Base-by-base conservation (phyloP, 768 basidiomycete species). In the Ramaria sp. region DNA sequence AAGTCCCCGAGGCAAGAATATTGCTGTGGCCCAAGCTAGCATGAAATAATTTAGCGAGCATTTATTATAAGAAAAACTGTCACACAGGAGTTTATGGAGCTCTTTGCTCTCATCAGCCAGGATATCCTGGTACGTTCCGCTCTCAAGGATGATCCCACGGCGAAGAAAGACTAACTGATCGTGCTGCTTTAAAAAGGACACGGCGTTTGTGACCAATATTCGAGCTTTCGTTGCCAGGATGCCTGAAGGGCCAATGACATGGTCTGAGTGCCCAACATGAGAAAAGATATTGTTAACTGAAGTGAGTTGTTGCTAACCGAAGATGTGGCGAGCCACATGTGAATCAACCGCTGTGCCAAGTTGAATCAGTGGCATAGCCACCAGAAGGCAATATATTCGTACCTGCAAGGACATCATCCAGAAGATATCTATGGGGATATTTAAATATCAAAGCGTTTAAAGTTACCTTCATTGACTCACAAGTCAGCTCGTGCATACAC, bases 401-500 rank as follows among this genome's bases (percentile, higher is more conserved):
- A 57, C 55, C 55, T 27, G 89, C 85, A 34, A 97, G 76, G 42
- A 91, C 91, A 60, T 98, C 94, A 62, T 97, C 95, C 5, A 97
- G 75, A 1, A 97, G 77, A 49, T 87, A 73, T 33, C 84, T 86
- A 58, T 12, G 3, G 39, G 4, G 19, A 50, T 7, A 13, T 42
- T 15, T 30, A 52, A 43, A 62, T 51, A 31, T 7, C 57, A 46
- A 2, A 53, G 22, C 12, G 4, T 0, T 20, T n/a, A 30, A 34
- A 6, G 45, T 1, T 15, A 34, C 31, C 3, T 5, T 19, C 39
- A 37, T 27, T 39, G 13, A 51, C 82, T 64, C 63, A 91, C 80
- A 96, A 67, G 67, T 98, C 94, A 1, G 93, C 91, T 46, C 93
- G 79, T 3, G 91, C 84, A 69, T 97, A 97, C 0, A 95, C 88